phyloP scores from a whole-genome alignment of 768 basidiomycete species.

The Leccinum incarnatum region DNA sequence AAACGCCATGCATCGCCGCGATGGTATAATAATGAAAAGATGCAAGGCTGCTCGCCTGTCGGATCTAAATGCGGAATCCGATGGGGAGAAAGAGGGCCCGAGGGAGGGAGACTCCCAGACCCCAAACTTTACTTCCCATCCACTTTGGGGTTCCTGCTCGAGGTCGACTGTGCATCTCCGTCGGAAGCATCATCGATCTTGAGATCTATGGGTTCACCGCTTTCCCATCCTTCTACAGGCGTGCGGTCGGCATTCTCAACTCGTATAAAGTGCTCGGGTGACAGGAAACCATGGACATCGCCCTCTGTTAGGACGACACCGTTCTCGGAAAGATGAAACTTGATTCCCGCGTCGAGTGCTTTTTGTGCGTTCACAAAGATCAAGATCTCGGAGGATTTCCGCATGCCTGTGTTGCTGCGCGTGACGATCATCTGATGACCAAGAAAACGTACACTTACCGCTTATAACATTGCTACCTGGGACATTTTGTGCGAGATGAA shows the following conservation, averaged over 20 bases:
- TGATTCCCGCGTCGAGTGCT: conserved; percentile 64
- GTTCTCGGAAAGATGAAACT: conserved; percentile 79
- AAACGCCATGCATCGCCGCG: background rate
- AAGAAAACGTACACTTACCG: conserved; percentile 46
- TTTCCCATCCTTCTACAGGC: conserved; percentile 24
- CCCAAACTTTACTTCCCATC: background rate
- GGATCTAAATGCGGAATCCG: background rate
- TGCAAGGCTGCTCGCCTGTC: background rate
- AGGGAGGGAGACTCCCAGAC: background rate
- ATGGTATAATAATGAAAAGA: background rate
- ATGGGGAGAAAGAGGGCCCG: background rate
- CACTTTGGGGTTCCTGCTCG: background rate
- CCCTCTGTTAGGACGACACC: conserved; percentile 89
- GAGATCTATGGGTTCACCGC: background rate
- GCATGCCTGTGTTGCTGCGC: conserved; percentile 60
- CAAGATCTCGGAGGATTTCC: conserved; percentile 70
- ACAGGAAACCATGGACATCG: conserved; percentile 57
- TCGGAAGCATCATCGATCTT: background rate
- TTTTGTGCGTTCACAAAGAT: conserved; percentile 78
- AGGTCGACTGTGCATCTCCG: background rate
- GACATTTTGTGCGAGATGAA: conserved; percentile 86
- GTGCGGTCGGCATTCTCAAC: conserved; percentile 50
- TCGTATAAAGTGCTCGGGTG: conserved; percentile 61
- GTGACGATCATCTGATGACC: background rate
- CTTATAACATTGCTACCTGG: conserved; percentile 66